Conservation (phyloP, 768 basidiomycete genomes). For the Mycena indigotica region DNA sequence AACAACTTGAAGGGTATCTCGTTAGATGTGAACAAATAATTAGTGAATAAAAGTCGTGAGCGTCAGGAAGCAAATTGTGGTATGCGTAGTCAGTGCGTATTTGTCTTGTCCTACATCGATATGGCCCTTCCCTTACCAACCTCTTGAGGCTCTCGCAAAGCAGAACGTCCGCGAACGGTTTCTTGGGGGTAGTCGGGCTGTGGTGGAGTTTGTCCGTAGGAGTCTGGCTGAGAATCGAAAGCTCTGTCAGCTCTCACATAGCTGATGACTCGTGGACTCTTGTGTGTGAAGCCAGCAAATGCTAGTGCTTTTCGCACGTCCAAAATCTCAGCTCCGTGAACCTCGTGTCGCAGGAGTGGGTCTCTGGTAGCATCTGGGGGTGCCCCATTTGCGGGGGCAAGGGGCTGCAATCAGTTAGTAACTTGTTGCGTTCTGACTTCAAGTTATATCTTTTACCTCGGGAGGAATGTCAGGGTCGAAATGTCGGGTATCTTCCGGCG, state of each 20-base stretch:
- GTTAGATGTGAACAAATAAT: constrained; percentile 3
- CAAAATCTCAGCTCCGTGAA: constrained; percentile 84
- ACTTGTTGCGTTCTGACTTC: constrained; percentile 29
- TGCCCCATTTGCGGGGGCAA: constrained; percentile 86
- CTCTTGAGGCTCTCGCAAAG: constrained; percentile 61
- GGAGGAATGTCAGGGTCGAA: constrained; percentile 94
- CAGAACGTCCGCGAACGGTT: constrained; percentile 64
- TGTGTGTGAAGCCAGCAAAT: constrained; percentile 90
- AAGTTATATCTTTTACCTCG: constrained; percentile 63
- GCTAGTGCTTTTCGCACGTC: constrained; percentile 89
- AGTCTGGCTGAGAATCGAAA: constrained; percentile 60
- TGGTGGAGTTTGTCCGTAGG: constrained; percentile 40
- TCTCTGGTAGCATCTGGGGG: constrained; percentile 85
- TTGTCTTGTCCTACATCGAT: constrained; percentile 62
- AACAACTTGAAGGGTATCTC: background rate
- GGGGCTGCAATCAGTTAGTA: constrained; percentile 59
- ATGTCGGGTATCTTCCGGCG: constrained; percentile 88
- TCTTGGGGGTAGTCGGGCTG: constrained; percentile 34
- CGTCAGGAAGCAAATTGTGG: background rate
- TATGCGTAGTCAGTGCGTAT: constrained; percentile 18
- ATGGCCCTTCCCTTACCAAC: constrained; percentile 78
- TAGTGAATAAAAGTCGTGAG: constrained; percentile 5
- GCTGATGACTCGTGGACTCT: constrained; percentile 78
- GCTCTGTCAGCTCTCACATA: constrained; percentile 76
- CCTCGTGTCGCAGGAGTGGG: constrained; percentile 81